A percentile compares a stretch with the other conserved stretches of the same genome.
phyloP scores from a whole-genome alignment of 768 basidiomycete genomes.

The Leccinum obscurum region DNA sequence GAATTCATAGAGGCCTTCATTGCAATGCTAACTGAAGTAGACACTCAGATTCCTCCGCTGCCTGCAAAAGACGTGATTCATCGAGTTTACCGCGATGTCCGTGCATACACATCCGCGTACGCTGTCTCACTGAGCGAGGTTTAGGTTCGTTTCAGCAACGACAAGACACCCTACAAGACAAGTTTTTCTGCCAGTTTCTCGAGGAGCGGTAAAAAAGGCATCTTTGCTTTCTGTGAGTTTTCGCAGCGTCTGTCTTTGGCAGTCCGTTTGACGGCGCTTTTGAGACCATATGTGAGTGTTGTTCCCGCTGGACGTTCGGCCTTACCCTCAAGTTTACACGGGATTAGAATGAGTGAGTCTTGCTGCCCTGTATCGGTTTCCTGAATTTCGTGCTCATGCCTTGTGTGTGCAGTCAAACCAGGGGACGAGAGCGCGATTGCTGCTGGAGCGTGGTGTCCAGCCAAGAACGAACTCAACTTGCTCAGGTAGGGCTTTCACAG shows the following conservation, averaged over 20 bases:
- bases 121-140: conserved; percentile 6
- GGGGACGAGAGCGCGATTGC: conserved; percentile 72
- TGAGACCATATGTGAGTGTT: conserved; percentile 24
- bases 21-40: conserved; percentile 63
- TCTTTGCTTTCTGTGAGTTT: conserved; percentile 80
- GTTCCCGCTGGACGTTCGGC: background rate
- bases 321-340: background rate
- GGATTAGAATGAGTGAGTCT: conserved; percentile 24
- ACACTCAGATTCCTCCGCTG: conserved; percentile 81
- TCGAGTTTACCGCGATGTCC: conserved; percentile 88
- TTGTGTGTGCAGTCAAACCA: conserved; percentile 51
- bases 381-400: background rate
- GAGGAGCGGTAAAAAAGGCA: conserved; percentile 85
- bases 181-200: conserved; percentile 83
- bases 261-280: conserved; percentile 12
- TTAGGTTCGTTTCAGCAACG: conserved; percentile 86
- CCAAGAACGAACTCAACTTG: conserved; percentile 72
- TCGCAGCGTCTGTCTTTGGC: background rate
- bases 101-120: background rate
- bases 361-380: background rate
- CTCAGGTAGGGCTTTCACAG: conserved; percentile 53
- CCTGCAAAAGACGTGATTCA: conserved; percentile 92
- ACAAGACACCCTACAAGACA: conserved; percentile 95
- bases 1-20: conserved; percentile 77
- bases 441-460: conserved; percentile 79